These are phyloP conservation scores for Gossypium rotundifolium DNA, from an alignment of 345 rosid genomes.

Conservation along the genomic window DNA sequence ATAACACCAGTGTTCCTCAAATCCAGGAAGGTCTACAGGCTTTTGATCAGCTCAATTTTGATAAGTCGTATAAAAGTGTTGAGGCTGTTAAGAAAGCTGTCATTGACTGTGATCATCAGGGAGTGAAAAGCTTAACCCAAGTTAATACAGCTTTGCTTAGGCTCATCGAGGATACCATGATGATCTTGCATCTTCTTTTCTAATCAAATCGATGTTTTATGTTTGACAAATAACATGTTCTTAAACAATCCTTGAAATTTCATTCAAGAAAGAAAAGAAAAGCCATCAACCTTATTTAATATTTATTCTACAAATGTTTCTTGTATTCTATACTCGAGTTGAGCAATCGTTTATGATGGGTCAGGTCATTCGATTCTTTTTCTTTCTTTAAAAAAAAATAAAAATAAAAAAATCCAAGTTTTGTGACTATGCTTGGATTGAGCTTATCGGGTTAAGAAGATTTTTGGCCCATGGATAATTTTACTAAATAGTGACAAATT, in stretches of 20 bases:
- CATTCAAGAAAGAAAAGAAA: too few relatives aligned
- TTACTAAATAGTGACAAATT: too few relatives aligned
- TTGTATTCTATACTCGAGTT: too few relatives aligned
- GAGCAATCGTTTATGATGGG: too few relatives aligned
- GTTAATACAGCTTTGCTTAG: not conserved
- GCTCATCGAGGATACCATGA: conserved; percentile 3
- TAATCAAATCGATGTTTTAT: not conserved
- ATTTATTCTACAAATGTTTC: too few relatives aligned
- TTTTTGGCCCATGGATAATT: too few relatives aligned
- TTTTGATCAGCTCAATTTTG: not conserved
- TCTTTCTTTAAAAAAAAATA: too few relatives aligned
- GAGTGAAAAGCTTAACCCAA: not conserved
- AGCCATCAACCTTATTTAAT: too few relatives aligned
- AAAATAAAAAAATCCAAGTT: too few relatives aligned
- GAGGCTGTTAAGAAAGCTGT: not conserved
- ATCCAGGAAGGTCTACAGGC: conserved; percentile 3
- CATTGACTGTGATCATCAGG: not conserved
- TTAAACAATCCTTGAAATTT: not conserved
- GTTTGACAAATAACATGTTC: not conserved
- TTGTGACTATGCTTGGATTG: too few relatives aligned
- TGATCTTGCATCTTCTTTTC: not conserved
- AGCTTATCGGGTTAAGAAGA: too few relatives aligned
- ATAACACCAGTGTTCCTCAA: not conserved
- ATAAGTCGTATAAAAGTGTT: not conserved
- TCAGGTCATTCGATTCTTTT: too few relatives aligned